Conservation (phyloP, 257 asterid species). For the Penstemon davidsonii region DNA sequence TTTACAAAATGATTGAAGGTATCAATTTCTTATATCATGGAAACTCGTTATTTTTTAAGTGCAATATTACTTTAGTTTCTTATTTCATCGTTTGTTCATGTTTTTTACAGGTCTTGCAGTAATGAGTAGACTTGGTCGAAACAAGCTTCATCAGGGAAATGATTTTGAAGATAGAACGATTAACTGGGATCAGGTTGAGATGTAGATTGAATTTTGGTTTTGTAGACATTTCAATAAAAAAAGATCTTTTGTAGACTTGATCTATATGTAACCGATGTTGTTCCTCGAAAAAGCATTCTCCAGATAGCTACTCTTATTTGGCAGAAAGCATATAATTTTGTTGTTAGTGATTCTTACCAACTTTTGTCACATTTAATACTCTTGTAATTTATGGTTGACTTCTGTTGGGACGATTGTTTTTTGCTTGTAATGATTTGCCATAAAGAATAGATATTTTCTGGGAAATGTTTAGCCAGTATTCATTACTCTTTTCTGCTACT, state of each 20-base stretch:
- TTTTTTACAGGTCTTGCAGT: conserved; percentile 62
- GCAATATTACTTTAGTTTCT: neutral
- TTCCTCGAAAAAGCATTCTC: neutral
- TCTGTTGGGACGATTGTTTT: neutral
- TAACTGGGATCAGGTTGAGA: conserved; percentile 66
- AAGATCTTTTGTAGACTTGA: neutral
- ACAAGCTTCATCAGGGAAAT: conserved; percentile 43
- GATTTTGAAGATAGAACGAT: conserved; percentile 51
- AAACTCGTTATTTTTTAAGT: neutral
- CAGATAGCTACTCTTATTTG: neutral
- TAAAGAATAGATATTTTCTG: neutral
- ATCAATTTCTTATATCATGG: neutral
- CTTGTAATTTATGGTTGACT: neutral
- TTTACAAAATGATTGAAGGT: conserved; percentile 92
- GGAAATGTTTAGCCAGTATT: neutral
- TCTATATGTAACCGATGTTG: neutral
- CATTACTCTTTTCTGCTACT: neutral
- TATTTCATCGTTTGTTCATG: neutral
- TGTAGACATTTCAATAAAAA: neutral
- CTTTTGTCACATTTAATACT: neutral
- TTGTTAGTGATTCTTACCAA: neutral
- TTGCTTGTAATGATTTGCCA: neutral
- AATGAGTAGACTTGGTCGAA: conserved; percentile 63
- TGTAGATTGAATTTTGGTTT: conserved; percentile 36
- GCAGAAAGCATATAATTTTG: neutral